Evolutionary conservation across 225 moss, liverwort and hornwort species (phyloP).

Genomic region (Physcomitrium patens): DNA sequence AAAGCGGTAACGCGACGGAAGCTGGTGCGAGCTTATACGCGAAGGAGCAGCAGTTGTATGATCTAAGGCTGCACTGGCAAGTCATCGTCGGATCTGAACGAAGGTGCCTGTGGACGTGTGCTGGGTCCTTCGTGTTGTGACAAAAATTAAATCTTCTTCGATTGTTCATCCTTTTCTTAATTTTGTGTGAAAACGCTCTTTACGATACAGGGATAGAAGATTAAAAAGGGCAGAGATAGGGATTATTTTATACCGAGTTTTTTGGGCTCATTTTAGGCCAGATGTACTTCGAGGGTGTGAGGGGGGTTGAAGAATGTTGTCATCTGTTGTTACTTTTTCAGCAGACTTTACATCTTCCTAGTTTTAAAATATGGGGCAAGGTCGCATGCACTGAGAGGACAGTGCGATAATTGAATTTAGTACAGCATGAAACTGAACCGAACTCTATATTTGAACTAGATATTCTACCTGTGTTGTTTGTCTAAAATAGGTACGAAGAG

Average conservation of each 20-base stretch:
- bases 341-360: not conserved
- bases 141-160: slow-evolving; percentile 32
- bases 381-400: no score
- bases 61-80: slow-evolving; percentile 15
- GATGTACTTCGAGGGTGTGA: no score
- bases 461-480: no score
- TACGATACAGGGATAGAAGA: slow-evolving; percentile 16
- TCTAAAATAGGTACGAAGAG: no score
- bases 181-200: slow-evolving; percentile 34
- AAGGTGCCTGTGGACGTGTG: slow-evolving; percentile 31
- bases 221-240: slow-evolving; percentile 18
- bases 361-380: slow-evolving; percentile 1
- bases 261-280: not conserved
- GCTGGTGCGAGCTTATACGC: slow-evolving; percentile 11
- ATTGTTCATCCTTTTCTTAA: slow-evolving; percentile 49
- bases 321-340: slow-evolving; percentile 20
- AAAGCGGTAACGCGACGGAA: slow-evolving; percentile 13
- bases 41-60: slow-evolving; percentile 8
- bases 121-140: slow-evolving; percentile 42
- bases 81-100: no score
- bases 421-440: slow-evolving; percentile 27
- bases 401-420: slow-evolving; percentile 42
- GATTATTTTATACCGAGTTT: slow-evolving; percentile 30
- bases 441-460: not conserved
- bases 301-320: slow-evolving; percentile 14